These are phyloP conservation scores for Aspergillus udagawae DNA, from an alignment of 2,329 filamentous ascomycete species.

Conservation along the genomic window DNA sequence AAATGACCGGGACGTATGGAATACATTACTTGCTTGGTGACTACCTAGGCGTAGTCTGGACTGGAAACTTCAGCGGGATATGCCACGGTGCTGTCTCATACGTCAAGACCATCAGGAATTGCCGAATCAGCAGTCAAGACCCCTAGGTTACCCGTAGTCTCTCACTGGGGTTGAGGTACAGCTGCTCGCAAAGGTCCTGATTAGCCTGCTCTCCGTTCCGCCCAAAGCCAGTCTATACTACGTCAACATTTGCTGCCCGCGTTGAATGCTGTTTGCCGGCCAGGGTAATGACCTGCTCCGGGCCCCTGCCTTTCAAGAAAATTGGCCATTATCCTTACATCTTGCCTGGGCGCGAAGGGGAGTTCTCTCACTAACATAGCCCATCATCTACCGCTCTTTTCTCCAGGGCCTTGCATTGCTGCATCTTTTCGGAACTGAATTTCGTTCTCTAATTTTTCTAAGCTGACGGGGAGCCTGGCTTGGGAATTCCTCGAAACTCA, in stretches of 20 bases:
- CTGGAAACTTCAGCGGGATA: constrained; percentile 8
- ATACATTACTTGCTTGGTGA: constrained; percentile 1
- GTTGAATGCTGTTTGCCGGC: not conserved
- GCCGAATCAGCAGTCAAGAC: constrained; percentile 9
- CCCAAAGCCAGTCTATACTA: constrained; percentile 20
- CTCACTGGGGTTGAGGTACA: not conserved
- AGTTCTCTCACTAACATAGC: not conserved
- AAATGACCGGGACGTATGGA: constrained; percentile 1
- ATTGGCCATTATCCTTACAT: not conserved
- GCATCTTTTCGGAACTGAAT: not conserved
- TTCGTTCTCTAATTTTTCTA: constrained; percentile 3
- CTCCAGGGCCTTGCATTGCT: not conserved
- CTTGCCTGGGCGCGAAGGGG: not conserved
- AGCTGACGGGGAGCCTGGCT: not conserved
- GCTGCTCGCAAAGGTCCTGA: not conserved
- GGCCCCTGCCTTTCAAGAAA: not conserved
- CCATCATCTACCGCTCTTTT: not conserved
- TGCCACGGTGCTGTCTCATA: constrained; percentile 14
- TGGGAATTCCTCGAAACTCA: constrained; percentile 2
- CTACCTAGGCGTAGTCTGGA: constrained; percentile 5
- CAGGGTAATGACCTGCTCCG: not conserved
- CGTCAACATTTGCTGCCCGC: constrained; percentile 31
- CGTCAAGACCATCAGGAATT: constrained; percentile 18
- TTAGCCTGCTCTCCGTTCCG: not conserved
- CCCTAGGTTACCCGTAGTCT: not conserved